These are phyloP conservation scores for Striga asiatica DNA, from an alignment of 257 asterid genomes.

Conservation along the genomic window DNA sequence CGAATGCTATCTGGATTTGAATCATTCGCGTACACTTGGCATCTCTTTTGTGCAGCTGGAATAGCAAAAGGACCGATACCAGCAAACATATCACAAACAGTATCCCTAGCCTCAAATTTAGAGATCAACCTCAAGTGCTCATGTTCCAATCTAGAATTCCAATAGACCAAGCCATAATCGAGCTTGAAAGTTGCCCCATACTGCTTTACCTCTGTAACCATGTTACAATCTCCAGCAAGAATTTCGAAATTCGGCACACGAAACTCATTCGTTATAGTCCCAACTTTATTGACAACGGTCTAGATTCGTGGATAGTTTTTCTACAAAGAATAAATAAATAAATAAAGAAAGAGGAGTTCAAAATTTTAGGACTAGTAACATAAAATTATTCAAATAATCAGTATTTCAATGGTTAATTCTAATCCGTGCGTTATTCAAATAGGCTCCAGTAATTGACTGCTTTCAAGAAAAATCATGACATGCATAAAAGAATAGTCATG, in stretches of 20 bases:
- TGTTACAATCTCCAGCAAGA: slow-evolving; percentile 69
- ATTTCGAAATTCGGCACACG: slow-evolving; percentile 95
- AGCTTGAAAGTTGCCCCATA: slow-evolving; percentile 84
- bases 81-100: slow-evolving; percentile 86
- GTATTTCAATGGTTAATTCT: background rate
- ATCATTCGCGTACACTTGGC: slow-evolving; percentile 84
- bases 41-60: slow-evolving; percentile 95
- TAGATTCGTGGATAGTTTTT: slow-evolving; percentile 85
- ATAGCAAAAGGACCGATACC: slow-evolving; percentile 93
- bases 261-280: slow-evolving; percentile 71
- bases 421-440: background rate
- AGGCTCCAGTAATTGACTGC: background rate
- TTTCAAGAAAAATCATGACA: background rate
- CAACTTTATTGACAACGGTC: slow-evolving; percentile 87
- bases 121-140: slow-evolving; percentile 83
- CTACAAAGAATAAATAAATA: too few species aligned
- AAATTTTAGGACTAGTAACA: background rate
- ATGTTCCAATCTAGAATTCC: slow-evolving; percentile 96
- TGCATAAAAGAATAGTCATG: too few species aligned
- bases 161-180: slow-evolving; percentile 85
- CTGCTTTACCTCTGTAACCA: slow-evolving; percentile 91
- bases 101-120: slow-evolving; percentile 55
- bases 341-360: background rate
- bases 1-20: slow-evolving; percentile 77
- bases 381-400: slow-evolving; percentile 2